Base-by-base conservation (phyloP, 441 rosid species). In the Flueggea neowawraea region DNA sequence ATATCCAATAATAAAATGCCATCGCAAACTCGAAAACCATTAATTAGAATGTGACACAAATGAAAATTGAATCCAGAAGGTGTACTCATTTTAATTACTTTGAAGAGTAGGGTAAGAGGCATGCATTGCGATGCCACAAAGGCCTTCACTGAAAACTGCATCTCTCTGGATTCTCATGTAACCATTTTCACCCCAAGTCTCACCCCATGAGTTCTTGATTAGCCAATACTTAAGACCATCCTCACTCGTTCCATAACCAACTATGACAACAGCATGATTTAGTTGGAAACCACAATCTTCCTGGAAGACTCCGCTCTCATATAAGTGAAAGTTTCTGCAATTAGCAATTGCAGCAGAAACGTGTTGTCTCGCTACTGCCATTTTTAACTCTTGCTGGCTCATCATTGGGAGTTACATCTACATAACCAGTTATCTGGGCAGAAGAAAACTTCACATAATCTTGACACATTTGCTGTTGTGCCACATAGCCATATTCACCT, bases 111-210 rank as follows among this genome's bases (percentile, higher is more conserved):
- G 28, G 64, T 88, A 88, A 48, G 96, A 85, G 75, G 94, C 84
- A 16, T 76, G 71, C 94, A 86, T 83, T 0, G 97, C 88, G 44
- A 85, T 86, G 15, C 96, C 96, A 13, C 97, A 87, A 6, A 82
- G 84, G 12, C 96, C 90, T 67, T 78, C 83, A 54, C 62, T 59
- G 17, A 67, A 84, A 3, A 73, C 55, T 47, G 85, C 51, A 17
- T 88, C 88, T 12, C 94, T 87, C 62, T 81, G 72, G 78, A 88
- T 86, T 72, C 96, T 85, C n/a, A 85, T 67, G 48, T 87, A 85
- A 65, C 84, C 85, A 31, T 72, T 58, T 44, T 36, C 62, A 22
- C 28, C 28, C 28, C 28, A 22, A 22, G 28, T 22, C 28, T 22
- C 28, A 22, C 28, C 28, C 28, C 28, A 22, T 22, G 28, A 22